phyloP scores from a whole-genome alignment of 352 stramenopile genomes.

The Achlya hypogyna region DNA sequence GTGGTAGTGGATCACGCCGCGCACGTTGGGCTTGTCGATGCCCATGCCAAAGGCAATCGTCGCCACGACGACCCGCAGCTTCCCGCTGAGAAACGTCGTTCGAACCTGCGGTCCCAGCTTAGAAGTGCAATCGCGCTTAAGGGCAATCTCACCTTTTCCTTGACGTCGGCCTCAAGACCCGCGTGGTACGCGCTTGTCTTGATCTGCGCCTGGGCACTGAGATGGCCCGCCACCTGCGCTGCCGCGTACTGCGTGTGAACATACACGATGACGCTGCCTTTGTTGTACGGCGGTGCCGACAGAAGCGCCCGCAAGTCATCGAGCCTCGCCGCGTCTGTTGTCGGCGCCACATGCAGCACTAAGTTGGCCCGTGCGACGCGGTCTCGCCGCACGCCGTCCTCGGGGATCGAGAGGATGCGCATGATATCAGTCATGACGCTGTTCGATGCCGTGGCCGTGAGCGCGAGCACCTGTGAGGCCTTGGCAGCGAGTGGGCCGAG shows the following conservation, averaged over 20 bases:
- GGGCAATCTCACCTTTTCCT: conserved; percentile 46
- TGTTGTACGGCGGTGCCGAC: neutral
- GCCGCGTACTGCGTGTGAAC: conserved; percentile 74
- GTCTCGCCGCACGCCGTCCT: conserved; percentile 21
- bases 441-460: conserved; percentile 88
- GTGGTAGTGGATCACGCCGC: conserved; percentile 97
- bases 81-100: conserved; percentile 80
- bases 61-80: conserved; percentile 87
- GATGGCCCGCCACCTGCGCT: conserved; percentile 50
- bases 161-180: conserved; percentile 74
- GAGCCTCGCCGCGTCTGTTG: neutral
- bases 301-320: neutral
- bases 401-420: conserved; percentile 29
- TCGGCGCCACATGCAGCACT: neutral
- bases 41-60: conserved; percentile 98
- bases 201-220: conserved; percentile 25
- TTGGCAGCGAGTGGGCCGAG: conserved; percentile 35
- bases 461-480: conserved; percentile 60
- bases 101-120: conserved; percentile 21
- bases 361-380: neutral
- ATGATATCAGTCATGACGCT: conserved; percentile 65
- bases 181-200: conserved; percentile 89
- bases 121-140: neutral
- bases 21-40: conserved; percentile 97
- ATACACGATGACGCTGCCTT: conserved; percentile 69